Base-by-base conservation (phyloP, 805 yeast species). In the Starmerella ratchasimensis region DNA sequence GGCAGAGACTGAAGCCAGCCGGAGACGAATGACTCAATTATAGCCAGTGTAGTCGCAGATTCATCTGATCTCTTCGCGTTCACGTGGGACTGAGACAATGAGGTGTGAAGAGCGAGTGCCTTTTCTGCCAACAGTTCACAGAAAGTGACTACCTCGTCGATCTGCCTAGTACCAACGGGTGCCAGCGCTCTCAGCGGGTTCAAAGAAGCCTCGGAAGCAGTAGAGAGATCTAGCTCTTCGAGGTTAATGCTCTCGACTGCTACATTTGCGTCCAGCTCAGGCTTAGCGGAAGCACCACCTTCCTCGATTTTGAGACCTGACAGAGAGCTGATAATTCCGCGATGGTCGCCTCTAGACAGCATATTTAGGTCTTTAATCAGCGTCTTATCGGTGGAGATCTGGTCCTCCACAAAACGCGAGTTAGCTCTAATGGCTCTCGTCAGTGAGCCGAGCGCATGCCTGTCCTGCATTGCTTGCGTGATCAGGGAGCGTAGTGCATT, bases 401-500 rank as follows among this genome's bases (percentile, higher is more conserved):
- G 9, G 2, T 14, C 15, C 2, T 31, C 28, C 11, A 35, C 31
- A 11, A 37, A 36, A 0, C 28, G 32, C 2, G 23, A 18, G 22
- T 42, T 13, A 2, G 18, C 28, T 5, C 22, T 33, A 13, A 44
- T 23, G 10, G 34, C 36, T 7, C 45, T 41, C 11, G 39, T 31
- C 21, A 47, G 15, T 3, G 22, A 31, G 22, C 21, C 10, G 1
- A 33, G 24, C 3, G 30, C 24, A 0, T 29, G 38, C 2, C 34
- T 37, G 11, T 41, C 34, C 10, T 32, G 31, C 1, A 42, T 20
- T 1, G 45, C 40, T 0, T 30, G 24, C 7, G 31, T 23, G 3
- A 46, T 38, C 1, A 48, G 31, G 11, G 22, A n/a, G 23, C 22
- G n/a, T 3, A 45, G 34, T 5, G 42, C 39, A 10, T 5, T 10